These are phyloP conservation scores for Kodamaea suecica DNA, from an alignment of 1,139 yeast genomes.

Conservation along the genomic window DNA sequence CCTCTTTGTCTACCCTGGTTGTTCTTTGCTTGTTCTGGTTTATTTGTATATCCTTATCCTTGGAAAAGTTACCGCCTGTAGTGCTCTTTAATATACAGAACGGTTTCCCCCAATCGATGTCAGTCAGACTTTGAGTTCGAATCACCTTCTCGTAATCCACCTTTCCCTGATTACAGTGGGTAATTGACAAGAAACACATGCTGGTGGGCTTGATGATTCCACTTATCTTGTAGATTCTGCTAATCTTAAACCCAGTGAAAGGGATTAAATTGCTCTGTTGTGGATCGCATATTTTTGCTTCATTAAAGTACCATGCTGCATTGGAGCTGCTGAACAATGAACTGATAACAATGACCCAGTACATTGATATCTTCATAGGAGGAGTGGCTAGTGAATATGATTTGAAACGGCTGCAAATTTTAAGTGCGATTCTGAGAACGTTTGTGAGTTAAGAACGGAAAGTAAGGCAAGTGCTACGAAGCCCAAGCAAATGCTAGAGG, in stretches of 20 bases:
- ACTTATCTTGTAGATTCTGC: constrained; percentile 47
- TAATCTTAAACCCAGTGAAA: constrained; percentile 60
- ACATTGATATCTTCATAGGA: too few relatives aligned
- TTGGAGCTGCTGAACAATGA: neutral
- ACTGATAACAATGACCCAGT: too few relatives aligned
- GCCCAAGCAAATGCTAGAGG: too few relatives aligned
- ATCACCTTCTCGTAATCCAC: constrained; percentile 44
- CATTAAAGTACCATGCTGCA: constrained; percentile 24
- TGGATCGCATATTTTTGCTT: constrained; percentile 38
- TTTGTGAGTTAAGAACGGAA: too few relatives aligned
- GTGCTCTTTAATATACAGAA: constrained; percentile 45
- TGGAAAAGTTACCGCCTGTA: too few relatives aligned
- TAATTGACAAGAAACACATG: constrained; percentile 46
- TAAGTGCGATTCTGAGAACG: too few relatives aligned
- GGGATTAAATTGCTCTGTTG: constrained; percentile 25
- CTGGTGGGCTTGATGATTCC: constrained; percentile 35
- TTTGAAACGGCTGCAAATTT: too few relatives aligned
- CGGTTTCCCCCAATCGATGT: constrained; percentile 52
- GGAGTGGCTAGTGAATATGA: too few relatives aligned
- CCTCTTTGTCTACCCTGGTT: too few relatives aligned
- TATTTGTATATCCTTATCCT: too few relatives aligned
- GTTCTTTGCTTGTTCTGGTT: too few relatives aligned
- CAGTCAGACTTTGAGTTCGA: constrained; percentile 32
- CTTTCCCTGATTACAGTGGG: constrained; percentile 57
- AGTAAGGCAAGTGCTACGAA: too few relatives aligned